Evolutionary conservation across 2,329 filamentous ascomycete genomes (phyloP).

Genomic region (Cadophora sp.): DNA sequence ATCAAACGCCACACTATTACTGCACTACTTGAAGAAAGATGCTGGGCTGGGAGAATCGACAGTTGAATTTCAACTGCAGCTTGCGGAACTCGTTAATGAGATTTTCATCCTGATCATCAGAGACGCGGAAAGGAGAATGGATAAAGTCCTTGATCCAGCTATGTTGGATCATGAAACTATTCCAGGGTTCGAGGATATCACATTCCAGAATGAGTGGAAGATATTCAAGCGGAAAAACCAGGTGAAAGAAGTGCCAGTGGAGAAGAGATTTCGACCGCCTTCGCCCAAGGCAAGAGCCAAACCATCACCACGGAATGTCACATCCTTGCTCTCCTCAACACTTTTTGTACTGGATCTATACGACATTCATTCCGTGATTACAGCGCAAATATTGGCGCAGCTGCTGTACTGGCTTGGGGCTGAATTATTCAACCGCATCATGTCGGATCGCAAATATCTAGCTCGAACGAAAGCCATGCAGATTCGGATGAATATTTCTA

Average conservation of each 20-base stretch:
- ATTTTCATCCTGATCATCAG: conserved; percentile 98
- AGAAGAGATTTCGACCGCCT: conserved; percentile 90
- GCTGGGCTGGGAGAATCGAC: conserved; percentile 80
- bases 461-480: conserved; percentile 99
- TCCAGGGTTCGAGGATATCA: conserved; percentile 93
- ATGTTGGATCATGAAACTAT: conserved; percentile 99
- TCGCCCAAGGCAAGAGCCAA: conserved; percentile 94
- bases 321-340: conserved; percentile 91
- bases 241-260: conserved; percentile 85
- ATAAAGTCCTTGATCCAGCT: conserved; percentile 90
- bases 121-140: conserved; percentile 92
- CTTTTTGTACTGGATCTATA: conserved; percentile 98
- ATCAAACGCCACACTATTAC: conserved; percentile 91
- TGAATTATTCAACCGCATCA: conserved; percentile 96
- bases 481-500: conserved; percentile 98
- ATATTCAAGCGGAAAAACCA: conserved; percentile 92
- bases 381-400: conserved; percentile 88
- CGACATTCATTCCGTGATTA: conserved; percentile 97
- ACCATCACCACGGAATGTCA: conserved; percentile 92
- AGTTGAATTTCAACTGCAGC: conserved; percentile 87
- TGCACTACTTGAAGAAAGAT: conserved; percentile 98
- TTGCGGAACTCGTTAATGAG: conserved; percentile 95
- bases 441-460: conserved; percentile 94
- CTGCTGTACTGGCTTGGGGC: conserved; percentile 95
- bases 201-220: conserved; percentile 99